Conservation (phyloP, 805 yeast genomes). For the Kodamaea lidongshanica region DNA sequence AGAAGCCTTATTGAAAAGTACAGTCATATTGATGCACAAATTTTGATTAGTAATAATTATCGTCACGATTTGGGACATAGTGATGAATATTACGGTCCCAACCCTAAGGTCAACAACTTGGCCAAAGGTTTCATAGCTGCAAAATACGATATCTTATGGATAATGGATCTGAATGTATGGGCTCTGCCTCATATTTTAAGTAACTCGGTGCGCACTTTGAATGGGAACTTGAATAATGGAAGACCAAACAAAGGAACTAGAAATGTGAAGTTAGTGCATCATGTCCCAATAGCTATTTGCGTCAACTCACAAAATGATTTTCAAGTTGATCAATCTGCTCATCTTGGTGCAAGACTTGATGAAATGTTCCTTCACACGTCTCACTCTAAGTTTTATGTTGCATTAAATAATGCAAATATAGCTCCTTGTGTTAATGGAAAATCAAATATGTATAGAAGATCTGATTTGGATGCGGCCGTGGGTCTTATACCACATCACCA, state of each 20-base stretch:
- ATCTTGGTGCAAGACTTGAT: slow-evolving; percentile 63
- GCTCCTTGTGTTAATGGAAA: slow-evolving; percentile 94
- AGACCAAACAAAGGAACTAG: slow-evolving; percentile 20
- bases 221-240: slow-evolving; percentile 50
- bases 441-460: slow-evolving; percentile 67
- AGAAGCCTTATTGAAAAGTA: slow-evolving; percentile 43
- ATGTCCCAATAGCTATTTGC: slow-evolving; percentile 63
- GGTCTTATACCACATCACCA: slow-evolving; percentile 24
- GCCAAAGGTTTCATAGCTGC: slow-evolving; percentile 74
- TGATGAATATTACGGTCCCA: slow-evolving; percentile 65
- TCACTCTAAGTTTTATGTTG: slow-evolving; percentile 78
- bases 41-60: slow-evolving; percentile 37
- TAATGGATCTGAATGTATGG: slow-evolving; percentile 82
- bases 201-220: slow-evolving; percentile 54
- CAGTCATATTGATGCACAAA: slow-evolving; percentile 51
- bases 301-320: slow-evolving; percentile 15
- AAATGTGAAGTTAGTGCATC: slow-evolving; percentile 68
- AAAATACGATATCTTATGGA: slow-evolving; percentile 71
- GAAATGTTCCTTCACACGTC: slow-evolving; percentile 81
- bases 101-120: slow-evolving; percentile 82
- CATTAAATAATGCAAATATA: slow-evolving; percentile 63
- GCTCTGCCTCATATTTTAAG: slow-evolving; percentile 56
- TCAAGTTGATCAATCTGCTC: slow-evolving; percentile 5
- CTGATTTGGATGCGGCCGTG: slow-evolving; percentile 58
- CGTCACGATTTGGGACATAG: slow-evolving; percentile 12